Evolutionary conservation across 2,329 filamentous ascomycete genomes (phyloP), one percentile per base, ranked within the genome.

Genomic region (Pezicula neosporulosa): DNA sequence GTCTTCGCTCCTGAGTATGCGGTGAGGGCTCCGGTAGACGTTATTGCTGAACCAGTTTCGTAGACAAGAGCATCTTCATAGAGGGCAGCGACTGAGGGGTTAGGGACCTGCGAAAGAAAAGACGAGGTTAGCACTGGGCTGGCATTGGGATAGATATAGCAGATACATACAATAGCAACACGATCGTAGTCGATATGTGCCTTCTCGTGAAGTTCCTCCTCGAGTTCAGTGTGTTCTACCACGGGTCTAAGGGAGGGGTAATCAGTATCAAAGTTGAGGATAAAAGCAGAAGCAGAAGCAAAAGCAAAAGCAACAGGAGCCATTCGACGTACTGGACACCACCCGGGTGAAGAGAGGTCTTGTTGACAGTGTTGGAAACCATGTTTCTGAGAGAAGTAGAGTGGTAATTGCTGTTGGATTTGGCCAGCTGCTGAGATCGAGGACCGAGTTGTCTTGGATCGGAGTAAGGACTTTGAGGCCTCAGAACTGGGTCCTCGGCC

Each of bases 11-110:
- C 94, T 44, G 94, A 97, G 82, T 97, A 99, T 68, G 94, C 94
- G 58, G 91, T 97, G 68, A 99, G 79, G 56, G 94, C 94, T 71
- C 94, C 94, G 63, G 87, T 90, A 27, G 92, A 95, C 63, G 94
- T 96, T 77, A 99, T 97, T 72, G 94, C 94, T 50, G 93, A 95
- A 66, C 94, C 94, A 52, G 90, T 94, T 77, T 99, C 94, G 78
- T 97, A 99, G 62, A 92, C 91, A 59, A 99, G 84, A 51, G 94
- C 94, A 88, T 99, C 94, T 83, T 99, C 94, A 80, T 99, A 99
- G 59, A 99, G 86, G 53, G 92, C 88, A 59, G 94, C 87, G 56
- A 97, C 94, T 51, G 93, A 62, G 44, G 63, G 92, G 76, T 99
- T 97, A 76, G 90, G 89, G 55, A 86, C 82, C 81, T 85, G 21